Evolutionary conservation across 176 grass and related monocot species (phyloP), one percentile per base, ranked within the genome.

Genomic region (Urochloa ruziziensis): DNA sequence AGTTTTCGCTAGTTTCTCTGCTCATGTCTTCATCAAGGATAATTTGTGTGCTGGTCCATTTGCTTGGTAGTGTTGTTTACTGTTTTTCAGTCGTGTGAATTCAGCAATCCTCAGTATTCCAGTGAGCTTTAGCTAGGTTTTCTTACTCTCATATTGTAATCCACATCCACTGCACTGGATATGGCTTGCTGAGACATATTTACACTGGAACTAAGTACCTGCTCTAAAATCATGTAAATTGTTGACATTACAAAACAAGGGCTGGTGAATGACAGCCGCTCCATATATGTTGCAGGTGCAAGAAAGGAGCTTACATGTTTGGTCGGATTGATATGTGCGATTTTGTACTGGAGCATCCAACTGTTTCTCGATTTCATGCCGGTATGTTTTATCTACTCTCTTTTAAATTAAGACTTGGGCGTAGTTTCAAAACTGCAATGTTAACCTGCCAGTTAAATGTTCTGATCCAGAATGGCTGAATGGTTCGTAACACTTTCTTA

Each of bases 241-340:
- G 46, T 23, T 18, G 49, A 25, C 36, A 34, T 54, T 34, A 42
- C 43, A 11, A 65, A 17, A 42, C 70, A 39, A 63, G 13, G 37
- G 34, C 47, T 30, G 71, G 63, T 70, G 72, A 52, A 56, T 82
- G 61, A 52, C 51, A 49, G 15, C 53, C 13, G 4, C 90, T 66
- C 17, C 29, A 63, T 28, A 29, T 28, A 29, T 67, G 28, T 53
- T 82, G 56, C 85, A 98, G 96, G 89, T 95, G 87, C 52, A 79
- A 90, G 66, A 94, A 98, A 87, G 96, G 96, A 39, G 91, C 93
- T 57, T 98, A 95, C 76, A 95, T 98, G 96, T 98, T 98, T 83
- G 96, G 96, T 66, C 87, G 96, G 24, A 80, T 91, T 60, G 96
- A 95, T 67, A 74, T 92, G 11, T 98, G 93, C 15, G 96, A 98